Base-by-base conservation (phyloP, 163 green algal species). In the Smithsoniella earleae region DNA sequence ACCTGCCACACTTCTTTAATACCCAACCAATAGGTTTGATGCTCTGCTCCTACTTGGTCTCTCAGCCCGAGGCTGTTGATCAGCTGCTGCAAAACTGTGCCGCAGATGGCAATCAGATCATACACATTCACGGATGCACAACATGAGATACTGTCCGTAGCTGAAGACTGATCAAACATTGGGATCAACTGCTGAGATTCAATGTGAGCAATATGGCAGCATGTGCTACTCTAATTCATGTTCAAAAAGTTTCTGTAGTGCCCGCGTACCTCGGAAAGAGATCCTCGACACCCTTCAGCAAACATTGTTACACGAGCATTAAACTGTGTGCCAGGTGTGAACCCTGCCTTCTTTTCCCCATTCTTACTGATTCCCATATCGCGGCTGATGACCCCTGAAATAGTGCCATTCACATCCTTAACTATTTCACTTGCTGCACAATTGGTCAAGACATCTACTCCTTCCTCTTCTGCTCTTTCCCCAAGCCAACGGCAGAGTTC, bases 1-100 rank as follows among this genome's bases (percentile, higher is more conserved):
- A 91, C 81, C 77, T 88, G 63, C 86, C 90, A 88, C 62, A 96
- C 90, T 82, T 97, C 92, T 78, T 97, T 97, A 20, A 97, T 79
- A 3, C 92, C 92, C 37, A 97, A 82, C 0, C 81, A 90, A 76
- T 97, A 97, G 3, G 88, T 95, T 76, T 96, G 92, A 5, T 82
- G 86, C 44, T 89, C 80, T 0, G 83, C 84, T 0, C 85, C 81
- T 0, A 69, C 86, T 62, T 81, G 76, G 45, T 90, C 80, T 28
- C 88, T 81, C 75, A 97, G 74, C 1, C 49, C 36, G 73, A 86
- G 96, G 1, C 52, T 74, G 62, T 82, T 78, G 31, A 95, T 95
- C 1, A 88, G 74, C 25, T 81, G 64, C 86, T 95, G 84, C 66
- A 66, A n/a, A n/a, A 54, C 18, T 18, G 44, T 54, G 44, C 20